phyloP scores from a whole-genome alignment of 2,329 filamentous ascomycete genomes.

The Fusarium sp. region DNA sequence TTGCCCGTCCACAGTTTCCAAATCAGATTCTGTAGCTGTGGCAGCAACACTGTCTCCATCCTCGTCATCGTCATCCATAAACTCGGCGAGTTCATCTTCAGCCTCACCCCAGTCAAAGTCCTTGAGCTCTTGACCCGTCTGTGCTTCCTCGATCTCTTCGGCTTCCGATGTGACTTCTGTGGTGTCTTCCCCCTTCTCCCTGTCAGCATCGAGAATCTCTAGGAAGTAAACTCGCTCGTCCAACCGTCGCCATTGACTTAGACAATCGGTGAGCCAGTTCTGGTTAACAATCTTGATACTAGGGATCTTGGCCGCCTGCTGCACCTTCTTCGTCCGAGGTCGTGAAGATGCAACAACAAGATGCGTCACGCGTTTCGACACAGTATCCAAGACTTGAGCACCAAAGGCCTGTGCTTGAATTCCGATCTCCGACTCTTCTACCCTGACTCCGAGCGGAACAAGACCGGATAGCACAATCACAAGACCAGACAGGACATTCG shows the following conservation, averaged over 20 bases:
- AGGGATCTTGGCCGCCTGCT: conserved; percentile 80
- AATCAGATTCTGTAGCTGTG: conserved; percentile 40
- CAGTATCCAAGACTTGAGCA: conserved; percentile 66
- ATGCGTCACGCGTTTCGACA: conserved; percentile 74
- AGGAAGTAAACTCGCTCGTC: conserved; percentile 83
- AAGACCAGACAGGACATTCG: conserved; percentile 75
- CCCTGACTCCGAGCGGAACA: conserved; percentile 81
- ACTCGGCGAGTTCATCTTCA: conserved; percentile 79
- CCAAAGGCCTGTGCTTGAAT: conserved; percentile 89
- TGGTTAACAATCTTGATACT: conserved; percentile 91
- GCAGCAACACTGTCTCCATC: conserved; percentile 48
- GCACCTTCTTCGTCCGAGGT: conserved; percentile 88
- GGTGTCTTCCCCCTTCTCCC: conserved; percentile 49
- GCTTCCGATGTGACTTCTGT: conserved; percentile 46
- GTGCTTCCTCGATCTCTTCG: conserved; percentile 46
- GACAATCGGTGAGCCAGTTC: conserved; percentile 86
- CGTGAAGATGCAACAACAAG: conserved; percentile 75
- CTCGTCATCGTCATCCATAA: conserved; percentile 67
- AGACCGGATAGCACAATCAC: conserved; percentile 91
- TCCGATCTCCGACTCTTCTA: conserved; percentile 84
- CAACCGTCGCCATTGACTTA: conserved; percentile 83
- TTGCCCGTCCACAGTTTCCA: conserved; percentile 45
- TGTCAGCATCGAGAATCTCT: conserved; percentile 75
- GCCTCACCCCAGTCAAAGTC: conserved; percentile 69
- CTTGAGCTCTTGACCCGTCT: conserved; percentile 57